These are phyloP conservation scores for Hibiscus syriacus DNA, from an alignment of 345 rosid genomes.

Conservation along the genomic window DNA sequence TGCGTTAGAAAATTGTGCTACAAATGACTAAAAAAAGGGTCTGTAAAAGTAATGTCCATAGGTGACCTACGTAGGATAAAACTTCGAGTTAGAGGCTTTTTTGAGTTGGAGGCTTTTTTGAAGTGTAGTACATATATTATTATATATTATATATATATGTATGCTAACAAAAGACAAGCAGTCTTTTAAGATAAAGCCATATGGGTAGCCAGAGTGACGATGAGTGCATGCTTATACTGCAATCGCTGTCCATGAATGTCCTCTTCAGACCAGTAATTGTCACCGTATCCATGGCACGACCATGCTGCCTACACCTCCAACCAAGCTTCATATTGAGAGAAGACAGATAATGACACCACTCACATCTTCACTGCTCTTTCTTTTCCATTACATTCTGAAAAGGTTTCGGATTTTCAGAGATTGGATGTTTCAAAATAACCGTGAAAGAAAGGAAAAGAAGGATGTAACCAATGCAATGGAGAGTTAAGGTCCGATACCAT, in stretches of 20 bases:
- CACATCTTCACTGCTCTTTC: not conserved
- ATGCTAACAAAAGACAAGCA: not conserved
- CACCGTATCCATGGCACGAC: not conserved
- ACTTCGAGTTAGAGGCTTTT: not conserved
- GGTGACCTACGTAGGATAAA: not conserved
- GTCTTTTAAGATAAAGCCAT: not conserved
- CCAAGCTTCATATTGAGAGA: not conserved
- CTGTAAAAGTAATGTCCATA: not conserved
- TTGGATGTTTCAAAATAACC: constrained; percentile 10
- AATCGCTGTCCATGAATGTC: not conserved
- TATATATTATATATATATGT: too few species aligned
- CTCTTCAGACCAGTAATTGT: too few species aligned
- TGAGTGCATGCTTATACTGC: not conserved
- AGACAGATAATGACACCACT: not conserved
- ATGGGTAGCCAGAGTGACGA: not conserved
- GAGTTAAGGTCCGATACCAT: not conserved
- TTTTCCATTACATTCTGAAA: constrained; percentile 11
- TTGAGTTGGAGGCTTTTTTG: too few species aligned
- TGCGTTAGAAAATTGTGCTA: not conserved
- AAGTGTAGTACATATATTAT: too few species aligned
- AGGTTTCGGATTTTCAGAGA: constrained; percentile 7
- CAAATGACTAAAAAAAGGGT: not conserved
- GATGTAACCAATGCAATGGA: not conserved
- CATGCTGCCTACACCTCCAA: not conserved
- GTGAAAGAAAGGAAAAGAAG: constrained; percentile 7